These are phyloP conservation scores for Cymodocea nodosa DNA, from an alignment of 116 monocot genomes.

Conservation along the genomic window DNA sequence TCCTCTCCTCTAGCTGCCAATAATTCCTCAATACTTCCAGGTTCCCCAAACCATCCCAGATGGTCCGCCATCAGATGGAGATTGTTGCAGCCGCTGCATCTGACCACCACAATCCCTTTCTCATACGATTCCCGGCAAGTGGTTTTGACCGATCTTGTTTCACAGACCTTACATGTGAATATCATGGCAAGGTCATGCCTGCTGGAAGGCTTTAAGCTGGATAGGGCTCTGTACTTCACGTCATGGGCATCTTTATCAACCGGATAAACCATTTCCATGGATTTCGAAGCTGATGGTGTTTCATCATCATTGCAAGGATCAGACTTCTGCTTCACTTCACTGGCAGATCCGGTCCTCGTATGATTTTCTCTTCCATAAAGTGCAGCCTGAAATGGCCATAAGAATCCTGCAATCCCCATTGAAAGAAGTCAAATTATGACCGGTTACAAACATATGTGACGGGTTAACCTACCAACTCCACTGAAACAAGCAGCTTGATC, in stretches of 20 bases:
- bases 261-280: background rate
- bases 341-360: background rate
- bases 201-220: conserved; percentile 53
- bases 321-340: background rate
- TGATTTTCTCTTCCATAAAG: conserved; percentile 3
- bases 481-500: no score
- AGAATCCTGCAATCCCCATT: conserved; percentile 4
- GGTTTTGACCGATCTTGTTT: conserved; percentile 87
- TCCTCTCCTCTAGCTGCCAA: conserved; percentile 68
- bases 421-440: no score
- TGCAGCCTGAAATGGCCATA: background rate
- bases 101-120: conserved; percentile 77
- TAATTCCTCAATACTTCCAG: conserved; percentile 80
- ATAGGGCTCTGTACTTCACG: conserved; percentile 24
- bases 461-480: no score
- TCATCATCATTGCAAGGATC: background rate
- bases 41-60: conserved; percentile 86
- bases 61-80: conserved; percentile 87
- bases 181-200: conserved; percentile 84
- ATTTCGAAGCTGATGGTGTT: background rate
- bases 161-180: conserved; percentile 97
- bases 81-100: conserved; percentile 80
- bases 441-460: no score
- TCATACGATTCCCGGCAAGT: conserved; percentile 77
- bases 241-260: background rate